Percentiles rank a stretch among this genome's conserved stretches.
phyloP scores from a whole-genome alignment of 2,329 filamentous ascomycete species.

The Neodidymelliopsis sp. region DNA sequence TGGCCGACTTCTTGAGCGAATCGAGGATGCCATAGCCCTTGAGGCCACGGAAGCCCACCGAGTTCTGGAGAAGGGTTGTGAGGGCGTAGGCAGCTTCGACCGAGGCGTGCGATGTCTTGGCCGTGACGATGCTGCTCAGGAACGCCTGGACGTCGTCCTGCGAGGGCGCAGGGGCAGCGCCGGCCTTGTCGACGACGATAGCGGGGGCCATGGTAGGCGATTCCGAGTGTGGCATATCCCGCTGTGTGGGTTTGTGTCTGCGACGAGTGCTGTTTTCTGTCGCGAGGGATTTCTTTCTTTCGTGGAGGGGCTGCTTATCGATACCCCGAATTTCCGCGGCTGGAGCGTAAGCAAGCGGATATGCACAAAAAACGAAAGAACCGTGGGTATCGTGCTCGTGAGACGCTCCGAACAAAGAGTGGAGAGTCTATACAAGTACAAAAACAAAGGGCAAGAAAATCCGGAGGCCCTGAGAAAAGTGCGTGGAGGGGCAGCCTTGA shows the following conservation, averaged over 20 bases:
- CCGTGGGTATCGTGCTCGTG: slow-evolving; percentile 33
- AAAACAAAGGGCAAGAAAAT: slow-evolving; percentile 27
- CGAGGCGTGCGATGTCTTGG: slow-evolving; percentile 62
- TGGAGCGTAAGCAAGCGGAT: slow-evolving; percentile 21
- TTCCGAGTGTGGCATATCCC: slow-evolving; percentile 59
- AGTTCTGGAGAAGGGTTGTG: slow-evolving; percentile 69
- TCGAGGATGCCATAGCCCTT: slow-evolving; percentile 68
- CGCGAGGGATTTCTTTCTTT: slow-evolving; percentile 29
- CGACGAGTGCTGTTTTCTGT: slow-evolving; percentile 14
- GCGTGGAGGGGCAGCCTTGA: slow-evolving; percentile 8
- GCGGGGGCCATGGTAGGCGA: slow-evolving; percentile 58
- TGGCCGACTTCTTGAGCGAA: slow-evolving; percentile 77
- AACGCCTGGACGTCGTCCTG: slow-evolving; percentile 56
- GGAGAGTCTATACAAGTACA: slow-evolving; percentile 40
- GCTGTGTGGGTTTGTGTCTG: slow-evolving; percentile 10
- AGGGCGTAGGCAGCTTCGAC: slow-evolving; percentile 71
- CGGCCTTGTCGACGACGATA: slow-evolving; percentile 56
- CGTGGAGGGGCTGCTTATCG: slow-evolving; percentile 46
- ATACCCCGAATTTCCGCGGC: slow-evolving; percentile 28
- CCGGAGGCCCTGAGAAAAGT: slow-evolving; percentile 9
- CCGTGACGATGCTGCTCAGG: slow-evolving; percentile 54
- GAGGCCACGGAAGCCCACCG: slow-evolving; percentile 69
- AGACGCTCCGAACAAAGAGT: slow-evolving; percentile 38
- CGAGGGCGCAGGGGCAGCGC: slow-evolving; percentile 52
- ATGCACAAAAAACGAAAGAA: slow-evolving; percentile 8